Evolutionary conservation across 116 monocot species (phyloP).

Genomic region (Dioscorea cayenensis): DNA sequence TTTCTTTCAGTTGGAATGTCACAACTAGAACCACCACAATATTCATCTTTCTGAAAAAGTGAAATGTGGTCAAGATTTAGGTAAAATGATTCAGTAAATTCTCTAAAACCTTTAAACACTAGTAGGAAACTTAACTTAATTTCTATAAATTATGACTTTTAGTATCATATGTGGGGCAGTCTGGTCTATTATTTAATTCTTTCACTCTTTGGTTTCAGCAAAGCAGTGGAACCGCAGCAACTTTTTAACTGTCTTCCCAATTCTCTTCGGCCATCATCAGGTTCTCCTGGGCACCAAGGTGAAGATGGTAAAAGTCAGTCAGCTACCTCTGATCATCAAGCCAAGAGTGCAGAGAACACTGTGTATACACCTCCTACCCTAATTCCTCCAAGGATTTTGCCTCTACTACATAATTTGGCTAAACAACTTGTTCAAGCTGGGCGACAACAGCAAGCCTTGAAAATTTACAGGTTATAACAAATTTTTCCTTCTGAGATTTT

Average conservation of each 20-base stretch:
- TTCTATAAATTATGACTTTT: too few species aligned
- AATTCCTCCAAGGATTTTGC: constrained; percentile 75
- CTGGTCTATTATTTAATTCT: too few species aligned
- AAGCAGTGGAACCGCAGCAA: constrained; percentile 58
- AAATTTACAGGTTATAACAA: constrained; percentile 52
- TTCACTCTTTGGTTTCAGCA: constrained; percentile 30
- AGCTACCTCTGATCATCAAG: constrained; percentile 30
- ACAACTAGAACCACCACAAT: too few species aligned
- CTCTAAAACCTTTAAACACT: too few species aligned
- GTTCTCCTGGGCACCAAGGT: constrained; percentile 30
- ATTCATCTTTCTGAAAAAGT: too few species aligned
- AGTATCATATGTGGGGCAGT: too few species aligned
- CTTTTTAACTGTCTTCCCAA: constrained; percentile 70
- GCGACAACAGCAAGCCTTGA: constrained; percentile 51
- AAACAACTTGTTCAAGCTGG: constrained; percentile 71
- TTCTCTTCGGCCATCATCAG: constrained; percentile 50
- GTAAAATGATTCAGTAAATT: too few species aligned
- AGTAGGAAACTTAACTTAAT: too few species aligned
- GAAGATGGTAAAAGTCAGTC: constrained; percentile 29
- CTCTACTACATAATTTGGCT: constrained; percentile 70
- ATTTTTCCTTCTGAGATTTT: not conserved
- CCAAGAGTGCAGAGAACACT: constrained; percentile 31
- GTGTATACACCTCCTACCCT: constrained; percentile 71
- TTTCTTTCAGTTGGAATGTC: too few species aligned
- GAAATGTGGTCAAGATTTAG: too few species aligned